phyloP scores from a whole-genome alignment of 2,329 filamentous ascomycete genomes.

The Aspergillus neoniger region DNA sequence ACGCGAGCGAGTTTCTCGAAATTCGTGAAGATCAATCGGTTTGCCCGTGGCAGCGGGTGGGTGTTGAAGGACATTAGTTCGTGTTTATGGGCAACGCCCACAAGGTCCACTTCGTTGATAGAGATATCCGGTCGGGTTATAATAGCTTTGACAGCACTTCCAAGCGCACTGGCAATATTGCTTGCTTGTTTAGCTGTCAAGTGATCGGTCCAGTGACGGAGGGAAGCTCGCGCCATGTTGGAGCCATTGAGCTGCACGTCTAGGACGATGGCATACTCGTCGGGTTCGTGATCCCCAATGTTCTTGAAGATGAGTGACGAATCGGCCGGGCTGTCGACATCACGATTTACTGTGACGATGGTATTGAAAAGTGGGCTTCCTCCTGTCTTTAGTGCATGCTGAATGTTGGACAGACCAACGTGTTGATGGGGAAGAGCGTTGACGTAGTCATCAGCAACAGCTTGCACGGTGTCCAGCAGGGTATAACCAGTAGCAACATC shows the following conservation, averaged over 20 bases:
- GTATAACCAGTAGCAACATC: background rate
- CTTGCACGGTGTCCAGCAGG: background rate
- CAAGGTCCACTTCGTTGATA: background rate
- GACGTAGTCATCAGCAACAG: background rate
- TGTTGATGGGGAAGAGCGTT: background rate
- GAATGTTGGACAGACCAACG: background rate
- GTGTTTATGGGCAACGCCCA: background rate
- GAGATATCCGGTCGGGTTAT: background rate
- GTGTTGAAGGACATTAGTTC: background rate
- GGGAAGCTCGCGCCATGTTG: background rate
- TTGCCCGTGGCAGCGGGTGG: background rate
- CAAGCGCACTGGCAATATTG: background rate
- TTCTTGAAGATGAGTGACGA: background rate
- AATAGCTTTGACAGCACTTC: background rate
- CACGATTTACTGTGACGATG: background rate
- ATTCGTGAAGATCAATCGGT: background rate
- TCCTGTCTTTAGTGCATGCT: background rate
- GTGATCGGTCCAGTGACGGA: background rate
- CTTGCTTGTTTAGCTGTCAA: background rate
- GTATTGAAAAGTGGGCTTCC: background rate
- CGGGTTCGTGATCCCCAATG: background rate
- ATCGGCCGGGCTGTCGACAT: background rate
- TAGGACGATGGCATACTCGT: background rate
- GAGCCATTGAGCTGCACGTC: background rate
- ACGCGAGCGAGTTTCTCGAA: background rate